Evolutionary conservation across 345 rosid genomes (phyloP), one percentile per base, ranked within the genome.

Genomic region (Noccaea caerulescens): DNA sequence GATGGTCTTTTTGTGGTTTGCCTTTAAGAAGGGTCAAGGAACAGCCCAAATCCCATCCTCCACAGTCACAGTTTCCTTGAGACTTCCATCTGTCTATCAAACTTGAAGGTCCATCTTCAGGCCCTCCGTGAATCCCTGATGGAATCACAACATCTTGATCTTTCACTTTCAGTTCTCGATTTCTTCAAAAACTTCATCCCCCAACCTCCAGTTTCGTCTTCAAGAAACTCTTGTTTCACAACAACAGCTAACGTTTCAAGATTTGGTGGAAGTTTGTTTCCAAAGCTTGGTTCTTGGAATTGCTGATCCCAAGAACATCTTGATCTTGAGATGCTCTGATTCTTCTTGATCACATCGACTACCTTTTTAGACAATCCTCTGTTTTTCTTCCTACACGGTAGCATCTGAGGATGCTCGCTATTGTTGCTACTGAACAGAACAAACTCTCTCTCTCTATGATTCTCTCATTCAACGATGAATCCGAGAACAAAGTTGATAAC

Each of bases 11-110:
- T 2, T 58, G 64, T 72, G 80, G 52, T 59, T 67, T 73, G 47
- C 84, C 69, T 63, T 69, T 58, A 45, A 87, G 86, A 72, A 88
- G 77, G 6, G 83, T 76, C 2, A 94, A 86, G 10, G 97, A 84
- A 50, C 97, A 93, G 43, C 93, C 93, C 69, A 88, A 71, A 68
- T 90, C 98, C 97, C 98, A 93, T 58, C 96, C 96, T 56, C 88
- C 97, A 71, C 98, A 90, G 37, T 93, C 97, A 69, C 98, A 90
- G 42, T 85, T 79, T 57, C 96, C 98, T 62, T 92, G 88, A 54
- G 90, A 80, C 75, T 73, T 85, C 97, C 92, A 93, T 4, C 97
- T 86, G 12, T 93, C 82, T 58, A 88, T 82, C 81, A 93, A 62
- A 5, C 93, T 87, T 46, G 84, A 84, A 41, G 92, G 93, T 18